Conservation (phyloP, 2,329 filamentous ascomycete species). For the Elsinoe necatrix region DNA sequence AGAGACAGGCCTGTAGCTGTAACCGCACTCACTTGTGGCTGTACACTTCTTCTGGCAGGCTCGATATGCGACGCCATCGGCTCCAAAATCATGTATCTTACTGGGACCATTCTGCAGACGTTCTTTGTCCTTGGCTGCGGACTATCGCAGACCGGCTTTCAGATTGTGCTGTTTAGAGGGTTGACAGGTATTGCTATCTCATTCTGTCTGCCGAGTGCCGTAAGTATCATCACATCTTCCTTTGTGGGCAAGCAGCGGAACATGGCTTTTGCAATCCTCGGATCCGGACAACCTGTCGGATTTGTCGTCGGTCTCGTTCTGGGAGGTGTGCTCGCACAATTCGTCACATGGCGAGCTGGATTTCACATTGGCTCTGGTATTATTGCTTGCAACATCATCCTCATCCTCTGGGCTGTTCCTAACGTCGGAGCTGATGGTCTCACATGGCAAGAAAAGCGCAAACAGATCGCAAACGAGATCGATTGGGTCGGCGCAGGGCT, state of each 20-base stretch:
- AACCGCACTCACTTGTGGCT: constrained; percentile 36
- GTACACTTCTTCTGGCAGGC: constrained; percentile 42
- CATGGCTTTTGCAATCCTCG: constrained; percentile 44
- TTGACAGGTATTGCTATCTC: constrained; percentile 17
- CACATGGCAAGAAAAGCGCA: constrained; percentile 22
- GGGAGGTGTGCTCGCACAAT: constrained; percentile 42
- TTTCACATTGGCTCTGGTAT: constrained; percentile 43
- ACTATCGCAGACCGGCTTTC: constrained; percentile 28
- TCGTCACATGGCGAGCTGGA: constrained; percentile 45
- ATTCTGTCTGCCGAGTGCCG: constrained; percentile 26
- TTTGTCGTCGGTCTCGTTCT: constrained; percentile 45
- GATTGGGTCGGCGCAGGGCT: constrained; percentile 47
- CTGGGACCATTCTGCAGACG: constrained; percentile 38
- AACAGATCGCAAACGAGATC: constrained; percentile 36
- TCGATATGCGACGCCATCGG: constrained; percentile 45
- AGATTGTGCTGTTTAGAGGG: constrained; percentile 19
- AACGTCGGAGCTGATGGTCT: constrained; percentile 22
- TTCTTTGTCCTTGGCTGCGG: constrained; percentile 38
- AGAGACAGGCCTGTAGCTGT: constrained; percentile 25
- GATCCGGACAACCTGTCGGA: constrained; percentile 44
- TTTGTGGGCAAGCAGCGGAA: constrained; percentile 44
- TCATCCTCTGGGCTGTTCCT: constrained; percentile 34
- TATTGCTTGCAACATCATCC: constrained; percentile 33
- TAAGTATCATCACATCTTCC: constrained; percentile 42
- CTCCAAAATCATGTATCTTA: constrained; percentile 38